These are phyloP conservation scores for Myrica gale DNA, from an alignment of 306 rosid genomes.

Conservation along the genomic window DNA sequence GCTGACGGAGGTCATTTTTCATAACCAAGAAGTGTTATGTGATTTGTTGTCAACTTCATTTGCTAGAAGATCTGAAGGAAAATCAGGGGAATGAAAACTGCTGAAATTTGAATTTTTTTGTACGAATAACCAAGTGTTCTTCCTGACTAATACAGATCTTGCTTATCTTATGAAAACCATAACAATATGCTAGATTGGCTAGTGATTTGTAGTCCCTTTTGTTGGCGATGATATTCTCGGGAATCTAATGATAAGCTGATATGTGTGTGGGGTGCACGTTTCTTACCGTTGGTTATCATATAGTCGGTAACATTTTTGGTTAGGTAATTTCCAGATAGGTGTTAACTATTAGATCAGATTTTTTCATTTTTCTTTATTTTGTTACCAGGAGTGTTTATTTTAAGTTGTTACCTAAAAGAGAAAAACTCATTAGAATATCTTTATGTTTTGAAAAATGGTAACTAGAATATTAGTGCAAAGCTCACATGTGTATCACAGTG, in stretches of 20 bases:
- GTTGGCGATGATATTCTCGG: background rate
- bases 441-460: background rate
- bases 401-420: too few species aligned
- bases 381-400: too few species aligned
- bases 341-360: background rate
- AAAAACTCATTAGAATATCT: too few species aligned
- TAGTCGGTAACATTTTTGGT: background rate
- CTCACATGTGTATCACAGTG: background rate
- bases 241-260: background rate
- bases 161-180: too few species aligned
- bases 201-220: background rate
- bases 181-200: background rate
- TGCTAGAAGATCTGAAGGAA: background rate
- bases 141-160: too few species aligned
- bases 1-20: conserved; percentile 48
- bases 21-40: background rate
- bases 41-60: background rate
- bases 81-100: background rate
- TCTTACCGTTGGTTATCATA: background rate
- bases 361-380: background rate
- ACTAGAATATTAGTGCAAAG: background rate
- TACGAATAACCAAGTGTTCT: background rate
- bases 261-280: background rate
- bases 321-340: background rate
- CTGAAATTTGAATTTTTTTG: background rate